Conservation (phyloP, 1,139 yeast species). For the Nadsonia commutata region DNA sequence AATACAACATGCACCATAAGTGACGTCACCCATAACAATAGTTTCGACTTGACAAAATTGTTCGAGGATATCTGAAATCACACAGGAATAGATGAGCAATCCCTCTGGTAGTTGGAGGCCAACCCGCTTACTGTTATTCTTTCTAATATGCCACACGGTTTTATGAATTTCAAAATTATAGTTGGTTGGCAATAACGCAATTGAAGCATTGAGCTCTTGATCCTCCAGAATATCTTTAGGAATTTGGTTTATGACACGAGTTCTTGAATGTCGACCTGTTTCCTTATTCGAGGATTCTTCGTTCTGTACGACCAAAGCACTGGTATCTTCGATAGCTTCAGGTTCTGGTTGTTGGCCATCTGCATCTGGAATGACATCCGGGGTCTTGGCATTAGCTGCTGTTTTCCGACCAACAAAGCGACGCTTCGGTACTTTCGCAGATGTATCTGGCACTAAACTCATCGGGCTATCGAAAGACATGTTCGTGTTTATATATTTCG, state of each 20-base stretch:
- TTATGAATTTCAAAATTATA: slow-evolving; percentile 93
- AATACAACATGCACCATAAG: slow-evolving; percentile 97
- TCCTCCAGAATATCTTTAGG: slow-evolving; percentile 77
- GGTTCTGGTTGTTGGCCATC: not conserved
- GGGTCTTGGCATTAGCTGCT: slow-evolving; percentile 9
- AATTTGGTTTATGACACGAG: slow-evolving; percentile 68
- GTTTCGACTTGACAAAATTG: slow-evolving; percentile 83
- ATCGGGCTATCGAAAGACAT: too few relatives aligned
- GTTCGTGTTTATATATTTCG: too few relatives aligned
- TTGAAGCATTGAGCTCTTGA: slow-evolving; percentile 66
- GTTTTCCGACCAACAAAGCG: slow-evolving; percentile 31
- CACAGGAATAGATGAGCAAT: slow-evolving; percentile 66
- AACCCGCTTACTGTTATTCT: slow-evolving; percentile 57
- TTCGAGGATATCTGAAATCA: slow-evolving; percentile 78
- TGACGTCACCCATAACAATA: slow-evolving; percentile 95
- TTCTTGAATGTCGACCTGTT: slow-evolving; percentile 13
- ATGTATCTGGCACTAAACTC: not conserved
- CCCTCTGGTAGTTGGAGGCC: slow-evolving; percentile 99
- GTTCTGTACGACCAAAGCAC: not conserved
- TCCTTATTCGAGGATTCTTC: slow-evolving; percentile 2
- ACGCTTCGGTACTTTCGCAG: slow-evolving; percentile 24
- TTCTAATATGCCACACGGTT: slow-evolving; percentile 82
- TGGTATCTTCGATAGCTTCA: not conserved
- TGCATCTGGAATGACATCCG: not conserved
- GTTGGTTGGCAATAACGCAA: slow-evolving; percentile 68